Conservation (phyloP, 768 basidiomycete genomes). For the Leucosporidium yakuticum region DNA sequence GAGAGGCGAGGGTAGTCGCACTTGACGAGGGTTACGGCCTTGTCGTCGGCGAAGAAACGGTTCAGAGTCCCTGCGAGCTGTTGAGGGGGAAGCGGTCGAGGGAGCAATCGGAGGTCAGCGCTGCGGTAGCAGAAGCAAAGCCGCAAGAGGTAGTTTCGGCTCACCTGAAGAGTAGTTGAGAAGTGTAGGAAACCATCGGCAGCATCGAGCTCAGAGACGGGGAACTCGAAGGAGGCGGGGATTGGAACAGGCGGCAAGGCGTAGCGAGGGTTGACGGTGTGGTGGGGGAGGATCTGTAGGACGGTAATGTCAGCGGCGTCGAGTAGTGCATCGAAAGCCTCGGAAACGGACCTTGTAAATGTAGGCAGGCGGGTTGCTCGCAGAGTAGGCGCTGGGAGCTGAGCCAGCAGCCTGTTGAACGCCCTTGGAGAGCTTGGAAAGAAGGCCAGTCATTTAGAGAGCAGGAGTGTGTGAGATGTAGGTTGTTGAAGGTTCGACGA, state of each 20-base stretch:
- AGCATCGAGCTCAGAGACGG: slow-evolving; percentile 39
- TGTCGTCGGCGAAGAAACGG: slow-evolving; percentile 42
- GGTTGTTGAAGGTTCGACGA: too few relatives aligned
- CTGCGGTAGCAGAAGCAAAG: too few relatives aligned
- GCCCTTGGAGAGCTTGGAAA: too few relatives aligned
- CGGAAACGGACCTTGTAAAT: neutral
- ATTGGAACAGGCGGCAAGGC: slow-evolving; percentile 39
- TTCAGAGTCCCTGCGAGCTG: slow-evolving; percentile 39
- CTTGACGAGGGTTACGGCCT: slow-evolving; percentile 40
- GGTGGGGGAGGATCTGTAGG: slow-evolving; percentile 3
- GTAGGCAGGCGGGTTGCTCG: neutral
- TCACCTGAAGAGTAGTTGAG: slow-evolving; percentile 39
- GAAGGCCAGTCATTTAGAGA: too few relatives aligned
- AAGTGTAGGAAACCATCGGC: slow-evolving; percentile 45
- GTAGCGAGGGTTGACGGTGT: slow-evolving; percentile 10
- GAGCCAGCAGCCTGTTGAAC: too few relatives aligned
- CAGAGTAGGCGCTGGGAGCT: too few relatives aligned
- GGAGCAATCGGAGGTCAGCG: too few relatives aligned
- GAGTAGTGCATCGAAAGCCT: too few relatives aligned
- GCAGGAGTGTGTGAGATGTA: too few relatives aligned
- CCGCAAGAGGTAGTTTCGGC: too few relatives aligned
- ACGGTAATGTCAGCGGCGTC: too few relatives aligned
- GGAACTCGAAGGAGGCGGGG: slow-evolving; percentile 39
- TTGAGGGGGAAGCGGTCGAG: neutral
- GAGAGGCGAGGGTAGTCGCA: slow-evolving; percentile 38